These are phyloP conservation scores for Acer saccharum DNA, from an alignment of 345 rosid species.

Conservation along the genomic window DNA sequence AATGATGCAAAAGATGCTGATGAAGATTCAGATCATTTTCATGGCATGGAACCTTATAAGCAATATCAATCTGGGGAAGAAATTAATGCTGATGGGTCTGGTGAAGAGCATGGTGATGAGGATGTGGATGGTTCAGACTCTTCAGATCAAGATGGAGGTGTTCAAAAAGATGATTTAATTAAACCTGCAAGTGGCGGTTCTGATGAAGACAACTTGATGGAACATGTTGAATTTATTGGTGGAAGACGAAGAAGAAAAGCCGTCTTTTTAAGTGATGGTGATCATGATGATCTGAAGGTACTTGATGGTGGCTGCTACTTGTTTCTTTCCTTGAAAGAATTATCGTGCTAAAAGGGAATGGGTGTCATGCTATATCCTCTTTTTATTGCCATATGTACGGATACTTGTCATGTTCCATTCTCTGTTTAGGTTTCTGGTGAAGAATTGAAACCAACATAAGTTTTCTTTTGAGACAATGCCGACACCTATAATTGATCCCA, in stretches of 20 bases:
- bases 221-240: constrained; percentile 58
- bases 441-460: background rate
- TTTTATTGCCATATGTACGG: background rate
- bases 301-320: constrained; percentile 1
- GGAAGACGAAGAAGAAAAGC: constrained; percentile 91
- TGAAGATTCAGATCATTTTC: constrained; percentile 28
- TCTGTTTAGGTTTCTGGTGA: background rate
- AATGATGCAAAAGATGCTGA: constrained; percentile 32
- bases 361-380: background rate
- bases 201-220: constrained; percentile 43
- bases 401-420: background rate
- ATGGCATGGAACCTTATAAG: constrained; percentile 42
- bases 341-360: background rate
- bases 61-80: constrained; percentile 35
- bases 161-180: constrained; percentile 17
- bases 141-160: constrained; percentile 40
- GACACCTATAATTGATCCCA: background rate
- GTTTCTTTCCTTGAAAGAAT: constrained; percentile 4
- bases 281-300: constrained; percentile 46
- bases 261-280: constrained; percentile 47
- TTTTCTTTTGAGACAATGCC: background rate
- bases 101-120: constrained; percentile 37
- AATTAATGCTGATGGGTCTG: constrained; percentile 30
- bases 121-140: constrained; percentile 48
- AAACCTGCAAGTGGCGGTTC: constrained; percentile 25